These are phyloP conservation scores for Cryptosporidium muris DNA, from an alignment of 169 alveolate genomes.

Conservation along the genomic window DNA sequence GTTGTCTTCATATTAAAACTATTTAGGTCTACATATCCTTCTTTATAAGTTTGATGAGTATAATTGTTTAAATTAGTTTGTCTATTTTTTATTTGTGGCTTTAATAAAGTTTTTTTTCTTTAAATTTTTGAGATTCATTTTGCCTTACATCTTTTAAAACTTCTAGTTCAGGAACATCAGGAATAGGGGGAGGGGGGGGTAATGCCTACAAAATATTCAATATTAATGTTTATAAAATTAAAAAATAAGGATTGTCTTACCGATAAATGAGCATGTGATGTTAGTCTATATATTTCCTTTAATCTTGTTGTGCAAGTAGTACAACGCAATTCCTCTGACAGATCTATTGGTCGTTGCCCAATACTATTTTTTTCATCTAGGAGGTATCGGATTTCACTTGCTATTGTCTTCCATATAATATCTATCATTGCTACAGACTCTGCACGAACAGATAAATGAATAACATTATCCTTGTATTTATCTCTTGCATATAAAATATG, in stretches of 20 bases:
- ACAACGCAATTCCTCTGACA: slow-evolving; percentile 54
- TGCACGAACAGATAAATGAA: slow-evolving; percentile 58
- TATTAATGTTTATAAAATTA: background rate
- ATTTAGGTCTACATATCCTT: background rate
- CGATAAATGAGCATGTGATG: slow-evolving; percentile 67
- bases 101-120: background rate
- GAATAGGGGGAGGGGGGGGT: slow-evolving; percentile 70
- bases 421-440: slow-evolving; percentile 47
- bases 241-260: slow-evolving; percentile 11
- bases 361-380: slow-evolving; percentile 44
- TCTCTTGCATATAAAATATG: slow-evolving; percentile 63
- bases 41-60: background rate
- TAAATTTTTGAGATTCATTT: background rate
- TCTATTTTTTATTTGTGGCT: background rate
- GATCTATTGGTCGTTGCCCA: slow-evolving; percentile 50
- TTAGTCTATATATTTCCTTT: slow-evolving; percentile 59
- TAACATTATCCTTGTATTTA: slow-evolving; percentile 43
- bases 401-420: slow-evolving; percentile 33
- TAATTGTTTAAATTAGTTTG: background rate
- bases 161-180: slow-evolving; percentile 61
- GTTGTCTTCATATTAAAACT: slow-evolving; percentile 13
- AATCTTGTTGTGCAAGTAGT: slow-evolving; percentile 64
- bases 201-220: slow-evolving; percentile 9
- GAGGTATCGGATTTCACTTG: slow-evolving; percentile 45
- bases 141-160: slow-evolving; percentile 11